A percentile compares a stretch with the other conserved stretches of the same genome.
phyloP scores from a whole-genome alignment of 768 basidiomycete genomes.

The Tulasnella sp. region DNA sequence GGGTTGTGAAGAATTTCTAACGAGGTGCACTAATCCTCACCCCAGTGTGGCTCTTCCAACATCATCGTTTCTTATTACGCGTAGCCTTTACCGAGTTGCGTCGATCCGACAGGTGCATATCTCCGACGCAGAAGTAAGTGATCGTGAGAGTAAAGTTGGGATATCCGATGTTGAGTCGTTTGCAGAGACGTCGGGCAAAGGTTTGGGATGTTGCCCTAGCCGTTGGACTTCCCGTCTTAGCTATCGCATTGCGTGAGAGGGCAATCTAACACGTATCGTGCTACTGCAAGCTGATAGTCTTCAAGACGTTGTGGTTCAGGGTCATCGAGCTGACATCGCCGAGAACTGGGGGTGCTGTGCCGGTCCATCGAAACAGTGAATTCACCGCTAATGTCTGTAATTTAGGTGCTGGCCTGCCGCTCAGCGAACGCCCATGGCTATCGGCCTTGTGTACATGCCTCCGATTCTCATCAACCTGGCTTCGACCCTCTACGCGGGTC shows the following conservation, averaged over 20 bases:
- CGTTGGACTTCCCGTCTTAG: conserved; percentile 44
- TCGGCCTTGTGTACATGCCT: conserved; percentile 35
- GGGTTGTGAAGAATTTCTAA: no score
- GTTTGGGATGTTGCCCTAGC: conserved; percentile 25
- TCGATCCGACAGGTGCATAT: conserved; percentile 33
- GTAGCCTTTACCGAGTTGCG: conserved; percentile 42
- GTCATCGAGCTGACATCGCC: neutral
- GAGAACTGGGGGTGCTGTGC: no score
- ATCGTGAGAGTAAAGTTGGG: no score
- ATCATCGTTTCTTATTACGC: conserved; percentile 44
- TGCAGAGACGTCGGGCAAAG: conserved; percentile 19
- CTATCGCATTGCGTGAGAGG: conserved; percentile 40
- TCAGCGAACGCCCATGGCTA: conserved; percentile 37
- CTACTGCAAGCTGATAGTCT: neutral
- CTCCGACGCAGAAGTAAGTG: no score
- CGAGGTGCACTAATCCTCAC: neutral
- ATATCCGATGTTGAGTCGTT: no score
- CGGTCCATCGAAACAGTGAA: no score
- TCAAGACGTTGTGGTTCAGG: neutral
- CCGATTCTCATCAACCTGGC: conserved; percentile 34
- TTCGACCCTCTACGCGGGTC: conserved; percentile 35
- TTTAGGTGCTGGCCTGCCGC: conserved; percentile 40
- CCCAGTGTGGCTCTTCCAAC: conserved; percentile 42
- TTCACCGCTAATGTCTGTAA: no score
- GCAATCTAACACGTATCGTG: conserved; percentile 45